These are phyloP conservation scores for Fusarium gaditjirri DNA, from an alignment of 2,329 filamentous ascomycete genomes.

Conservation along the genomic window DNA sequence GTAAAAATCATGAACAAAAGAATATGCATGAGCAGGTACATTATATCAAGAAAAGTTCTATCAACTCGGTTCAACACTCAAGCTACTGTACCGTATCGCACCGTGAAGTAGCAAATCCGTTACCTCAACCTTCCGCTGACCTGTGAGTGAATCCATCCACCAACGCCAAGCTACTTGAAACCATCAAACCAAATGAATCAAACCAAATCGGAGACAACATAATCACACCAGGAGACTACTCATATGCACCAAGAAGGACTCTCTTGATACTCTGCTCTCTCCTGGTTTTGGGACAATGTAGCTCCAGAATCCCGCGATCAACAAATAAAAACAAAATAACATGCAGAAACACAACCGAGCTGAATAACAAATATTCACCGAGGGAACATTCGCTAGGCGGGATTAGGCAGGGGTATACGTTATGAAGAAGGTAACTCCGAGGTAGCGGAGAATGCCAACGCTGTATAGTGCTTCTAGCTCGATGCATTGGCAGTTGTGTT, in stretches of 20 bases:
- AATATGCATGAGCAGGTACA: not conserved
- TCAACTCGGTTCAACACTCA: conserved; percentile 33
- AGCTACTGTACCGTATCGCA: conserved; percentile 32
- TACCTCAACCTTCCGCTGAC: conserved; percentile 16
- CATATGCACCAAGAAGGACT: conserved; percentile 21
- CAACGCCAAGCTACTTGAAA: conserved; percentile 46
- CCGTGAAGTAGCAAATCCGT: conserved; percentile 26
- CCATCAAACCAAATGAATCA: conserved; percentile 31
- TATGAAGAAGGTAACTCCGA: conserved; percentile 20
- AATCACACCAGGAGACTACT: conserved; percentile 22
- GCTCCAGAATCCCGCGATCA: conserved; percentile 1
- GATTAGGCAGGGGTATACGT: conserved; percentile 42
- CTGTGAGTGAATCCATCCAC: conserved; percentile 39
- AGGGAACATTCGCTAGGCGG: not conserved
- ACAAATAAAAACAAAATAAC: conserved; percentile 1
- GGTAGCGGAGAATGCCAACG: conserved; percentile 22
- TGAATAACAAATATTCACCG: conserved; percentile 3
- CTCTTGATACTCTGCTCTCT: conserved; percentile 4
- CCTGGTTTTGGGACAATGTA: conserved; percentile 18
- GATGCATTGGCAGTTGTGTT: conserved; percentile 40
- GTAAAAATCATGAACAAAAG: not conserved
- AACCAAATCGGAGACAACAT: conserved; percentile 16
- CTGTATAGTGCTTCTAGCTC: conserved; percentile 43
- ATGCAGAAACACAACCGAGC: conserved; percentile 24
- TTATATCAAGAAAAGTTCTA: not conserved